Conservation (phyloP, 2,329 filamentous ascomycete genomes). For the Pseudopithomyces maydicus region DNA sequence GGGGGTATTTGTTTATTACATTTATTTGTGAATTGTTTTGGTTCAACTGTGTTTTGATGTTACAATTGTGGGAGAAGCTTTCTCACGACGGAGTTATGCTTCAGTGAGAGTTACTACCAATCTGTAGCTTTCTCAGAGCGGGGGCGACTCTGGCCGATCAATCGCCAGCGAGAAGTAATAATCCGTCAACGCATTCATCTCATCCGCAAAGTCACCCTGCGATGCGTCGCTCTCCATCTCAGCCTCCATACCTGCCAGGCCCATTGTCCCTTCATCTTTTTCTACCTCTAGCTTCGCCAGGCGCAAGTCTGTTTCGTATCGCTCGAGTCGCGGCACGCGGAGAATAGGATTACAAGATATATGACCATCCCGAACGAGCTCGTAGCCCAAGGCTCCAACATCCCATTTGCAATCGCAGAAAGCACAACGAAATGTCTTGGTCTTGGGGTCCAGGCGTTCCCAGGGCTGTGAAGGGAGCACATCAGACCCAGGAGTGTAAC, state of each 20-base stretch:
- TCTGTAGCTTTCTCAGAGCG: no score
- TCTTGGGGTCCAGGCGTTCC: constrained; percentile 5
- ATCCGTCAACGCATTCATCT: constrained; percentile 42
- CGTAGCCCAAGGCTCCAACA: constrained; percentile 46
- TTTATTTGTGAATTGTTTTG: no score
- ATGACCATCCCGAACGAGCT: constrained; percentile 25
- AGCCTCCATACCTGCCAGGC: constrained; percentile 17
- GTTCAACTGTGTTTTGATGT: no score
- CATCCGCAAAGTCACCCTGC: constrained; percentile 31
- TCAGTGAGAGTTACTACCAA: no score
- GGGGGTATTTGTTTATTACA: no score
- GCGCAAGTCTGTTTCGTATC: constrained; percentile 16
- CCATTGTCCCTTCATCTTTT: no score
- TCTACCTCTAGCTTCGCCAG: constrained; percentile 11
- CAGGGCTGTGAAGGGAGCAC: constrained; percentile 12
- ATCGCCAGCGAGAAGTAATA: constrained; percentile 36
- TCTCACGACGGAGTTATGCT: no score
- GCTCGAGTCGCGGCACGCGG: constrained; percentile 21
- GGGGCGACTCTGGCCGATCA: constrained; percentile 30
- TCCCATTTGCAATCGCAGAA: constrained; percentile 42
- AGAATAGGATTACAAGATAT: not conserved
- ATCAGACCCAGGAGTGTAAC: constrained; percentile 11
- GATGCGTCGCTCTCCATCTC: no score
- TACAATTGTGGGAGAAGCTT: no score
- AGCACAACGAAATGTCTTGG: constrained; percentile 32